These are phyloP conservation scores for Ilex asprella DNA, from an alignment of 257 asterid genomes.

Conservation along the genomic window DNA sequence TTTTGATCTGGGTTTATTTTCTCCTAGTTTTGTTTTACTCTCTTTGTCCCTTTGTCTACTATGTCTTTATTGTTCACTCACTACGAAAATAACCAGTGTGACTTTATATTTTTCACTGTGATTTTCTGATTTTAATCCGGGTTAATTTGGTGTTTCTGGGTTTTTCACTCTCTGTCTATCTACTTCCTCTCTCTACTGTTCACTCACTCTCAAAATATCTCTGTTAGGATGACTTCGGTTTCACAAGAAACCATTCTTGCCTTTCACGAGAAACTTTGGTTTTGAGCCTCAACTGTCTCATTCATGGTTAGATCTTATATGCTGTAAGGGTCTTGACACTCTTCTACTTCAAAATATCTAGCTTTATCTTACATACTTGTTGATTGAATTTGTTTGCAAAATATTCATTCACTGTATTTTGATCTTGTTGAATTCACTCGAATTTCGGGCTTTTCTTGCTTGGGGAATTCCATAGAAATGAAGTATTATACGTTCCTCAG, in stretches of 20 bases:
- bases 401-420: no score
- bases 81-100: background rate
- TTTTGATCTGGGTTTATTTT: no score
- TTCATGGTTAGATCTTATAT: conserved; percentile 14
- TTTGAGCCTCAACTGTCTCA: conserved; percentile 13
- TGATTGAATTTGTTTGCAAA: background rate
- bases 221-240: conserved; percentile 1
- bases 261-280: conserved; percentile 31
- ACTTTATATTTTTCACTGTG: background rate
- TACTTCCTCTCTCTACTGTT: background rate
- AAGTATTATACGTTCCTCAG: conserved; percentile 9
- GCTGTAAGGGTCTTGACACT: conserved; percentile 10
- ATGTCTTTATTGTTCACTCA: no score
- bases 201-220: background rate
- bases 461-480: conserved; percentile 22
- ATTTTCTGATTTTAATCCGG: background rate
- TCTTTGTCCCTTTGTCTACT: no score
- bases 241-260: conserved; percentile 31
- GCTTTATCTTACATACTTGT: background rate
- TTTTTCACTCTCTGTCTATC: background rate
- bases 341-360: conserved; percentile 9
- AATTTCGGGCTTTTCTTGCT: background rate
- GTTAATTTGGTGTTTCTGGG: background rate
- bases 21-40: no score
- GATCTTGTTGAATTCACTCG: no score